Percentiles rank a stretch among this genome's conserved stretches.
These are phyloP conservation scores for Euphorbia lathyris DNA, from an alignment of 345 rosid genomes.

Conservation along the genomic window DNA sequence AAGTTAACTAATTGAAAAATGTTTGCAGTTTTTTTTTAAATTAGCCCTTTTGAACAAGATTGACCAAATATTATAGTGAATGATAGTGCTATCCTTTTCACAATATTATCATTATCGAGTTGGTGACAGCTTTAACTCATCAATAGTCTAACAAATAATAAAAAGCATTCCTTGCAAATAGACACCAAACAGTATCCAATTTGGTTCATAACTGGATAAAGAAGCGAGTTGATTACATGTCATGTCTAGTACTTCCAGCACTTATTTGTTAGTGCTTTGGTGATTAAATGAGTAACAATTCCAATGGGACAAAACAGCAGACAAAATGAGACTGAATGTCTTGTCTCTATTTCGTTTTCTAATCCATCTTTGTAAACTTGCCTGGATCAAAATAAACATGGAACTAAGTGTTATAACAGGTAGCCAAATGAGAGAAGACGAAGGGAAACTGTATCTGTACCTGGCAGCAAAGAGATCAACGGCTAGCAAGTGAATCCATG, in stretches of 20 bases:
- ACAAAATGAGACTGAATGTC: constrained; percentile 89
- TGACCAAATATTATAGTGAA: no score
- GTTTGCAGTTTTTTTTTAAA: no score
- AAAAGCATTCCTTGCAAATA: no score
- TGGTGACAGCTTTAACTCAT: no score
- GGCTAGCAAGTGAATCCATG: constrained; percentile 88
- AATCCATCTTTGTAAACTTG: constrained; percentile 85
- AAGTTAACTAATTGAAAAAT: no score
- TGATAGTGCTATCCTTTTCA: no score
- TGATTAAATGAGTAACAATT: constrained; percentile 56
- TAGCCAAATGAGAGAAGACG: background rate
- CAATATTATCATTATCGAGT: no score
- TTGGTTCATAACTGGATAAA: background rate
- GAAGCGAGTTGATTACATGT: background rate
- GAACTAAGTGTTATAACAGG: constrained; percentile 8
- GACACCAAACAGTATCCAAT: background rate
- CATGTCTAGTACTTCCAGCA: constrained; percentile 21
- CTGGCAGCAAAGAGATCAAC: constrained; percentile 94
- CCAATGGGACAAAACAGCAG: constrained; percentile 87
- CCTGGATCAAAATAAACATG: constrained; percentile 35
- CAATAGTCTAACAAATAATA: no score
- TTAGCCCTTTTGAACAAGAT: no score
- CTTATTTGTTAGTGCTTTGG: constrained; percentile 56
- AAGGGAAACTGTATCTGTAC: constrained; percentile 52
- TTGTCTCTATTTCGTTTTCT: constrained; percentile 70